Conservation (phyloP, 805 yeast species). For the Lipomyces orientalis region DNA sequence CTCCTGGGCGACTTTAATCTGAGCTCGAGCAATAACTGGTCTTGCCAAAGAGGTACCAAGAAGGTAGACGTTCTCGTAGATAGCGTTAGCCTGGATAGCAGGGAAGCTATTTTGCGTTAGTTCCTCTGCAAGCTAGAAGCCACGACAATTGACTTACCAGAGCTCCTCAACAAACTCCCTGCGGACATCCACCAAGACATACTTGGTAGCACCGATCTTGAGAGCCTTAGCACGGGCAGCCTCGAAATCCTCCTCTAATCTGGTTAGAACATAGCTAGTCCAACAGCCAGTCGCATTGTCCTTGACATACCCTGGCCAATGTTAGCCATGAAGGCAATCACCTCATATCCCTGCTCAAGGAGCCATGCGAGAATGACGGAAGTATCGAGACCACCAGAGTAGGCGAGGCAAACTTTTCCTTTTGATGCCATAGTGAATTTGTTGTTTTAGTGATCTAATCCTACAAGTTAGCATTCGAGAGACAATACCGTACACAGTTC, state of each 20-base stretch:
- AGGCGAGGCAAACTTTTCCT: slow-evolving; percentile 98
- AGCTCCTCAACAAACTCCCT: slow-evolving; percentile 92
- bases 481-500: neutral
- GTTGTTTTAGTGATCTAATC: no score
- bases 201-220: slow-evolving; percentile 96
- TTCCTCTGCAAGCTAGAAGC: neutral
- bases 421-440: slow-evolving; percentile 63
- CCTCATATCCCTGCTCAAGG: slow-evolving; percentile 97
- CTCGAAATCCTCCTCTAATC: slow-evolving; percentile 88
- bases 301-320: slow-evolving; percentile 71
- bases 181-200: slow-evolving; percentile 92
- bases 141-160: slow-evolving; percentile 50
- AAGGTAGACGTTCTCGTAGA: slow-evolving; percentile 95
- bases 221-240: slow-evolving; percentile 96
- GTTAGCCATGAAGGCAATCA: slow-evolving; percentile 96
- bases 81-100: slow-evolving; percentile 96
- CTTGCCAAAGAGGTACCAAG: slow-evolving; percentile 98
- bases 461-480: neutral
- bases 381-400: slow-evolving; percentile 99
- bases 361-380: slow-evolving; percentile 98
- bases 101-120: slow-evolving; percentile 59
- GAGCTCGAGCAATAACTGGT: slow-evolving; percentile 98
- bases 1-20: slow-evolving; percentile 93
- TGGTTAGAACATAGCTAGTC: neutral
- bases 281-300: neutral